Evolutionary conservation across 2,329 filamentous ascomycete species (phyloP).

Genomic region (Diaporthe vaccinii): DNA sequence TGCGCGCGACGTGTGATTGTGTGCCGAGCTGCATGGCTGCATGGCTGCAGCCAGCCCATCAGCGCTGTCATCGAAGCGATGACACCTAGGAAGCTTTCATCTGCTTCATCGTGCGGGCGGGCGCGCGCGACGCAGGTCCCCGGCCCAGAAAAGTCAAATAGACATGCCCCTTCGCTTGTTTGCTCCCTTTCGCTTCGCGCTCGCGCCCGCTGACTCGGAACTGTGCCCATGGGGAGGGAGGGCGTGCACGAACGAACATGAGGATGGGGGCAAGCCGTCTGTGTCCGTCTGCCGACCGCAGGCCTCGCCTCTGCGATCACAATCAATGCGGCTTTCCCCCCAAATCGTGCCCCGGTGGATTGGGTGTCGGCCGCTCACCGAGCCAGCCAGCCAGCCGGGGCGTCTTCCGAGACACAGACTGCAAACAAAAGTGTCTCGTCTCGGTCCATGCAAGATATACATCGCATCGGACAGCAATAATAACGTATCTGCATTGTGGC

Average conservation of each 20-base stretch:
- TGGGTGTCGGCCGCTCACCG: slow-evolving; percentile 17
- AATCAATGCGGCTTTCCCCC: background rate
- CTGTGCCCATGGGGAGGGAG: background rate
- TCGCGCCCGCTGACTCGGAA: slow-evolving; percentile 17
- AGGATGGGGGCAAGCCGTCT: background rate
- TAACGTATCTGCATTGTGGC: background rate
- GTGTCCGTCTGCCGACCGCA: background rate
- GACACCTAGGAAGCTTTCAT: slow-evolving; percentile 19
- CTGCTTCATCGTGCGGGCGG: slow-evolving; percentile 20
- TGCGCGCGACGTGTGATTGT: background rate
- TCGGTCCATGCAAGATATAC: slow-evolving; percentile 13
- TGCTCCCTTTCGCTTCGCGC: background rate
- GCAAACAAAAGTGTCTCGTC: slow-evolving; percentile 1
- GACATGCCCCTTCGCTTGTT: background rate
- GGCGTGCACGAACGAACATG: background rate
- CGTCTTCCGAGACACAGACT: slow-evolving; percentile 7
- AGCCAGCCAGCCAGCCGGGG: slow-evolving; percentile 3
- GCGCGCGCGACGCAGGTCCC: slow-evolving; percentile 12
- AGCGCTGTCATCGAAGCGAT: background rate
- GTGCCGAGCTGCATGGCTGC: slow-evolving; percentile 4
- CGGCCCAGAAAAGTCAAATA: slow-evolving; percentile 7
- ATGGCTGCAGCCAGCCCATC: background rate
- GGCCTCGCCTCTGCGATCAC: background rate
- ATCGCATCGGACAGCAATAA: background rate
- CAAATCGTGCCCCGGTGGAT: background rate